Conservation (phyloP, 2,329 filamentous ascomycete genomes). For the Aspergillus sp. region DNA sequence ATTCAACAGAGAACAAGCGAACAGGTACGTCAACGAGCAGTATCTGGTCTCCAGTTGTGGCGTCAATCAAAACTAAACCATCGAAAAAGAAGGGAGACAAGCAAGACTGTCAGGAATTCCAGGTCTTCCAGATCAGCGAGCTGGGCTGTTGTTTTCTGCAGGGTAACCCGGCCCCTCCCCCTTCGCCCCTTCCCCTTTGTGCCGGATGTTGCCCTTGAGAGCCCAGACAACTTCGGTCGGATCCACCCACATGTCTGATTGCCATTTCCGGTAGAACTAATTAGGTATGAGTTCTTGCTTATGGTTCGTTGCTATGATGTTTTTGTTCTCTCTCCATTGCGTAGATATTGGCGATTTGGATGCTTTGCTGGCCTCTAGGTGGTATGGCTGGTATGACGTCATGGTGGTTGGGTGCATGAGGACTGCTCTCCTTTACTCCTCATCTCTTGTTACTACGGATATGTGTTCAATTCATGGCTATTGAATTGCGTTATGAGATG, state of each 20-base stretch:
- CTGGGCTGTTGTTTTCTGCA: no score
- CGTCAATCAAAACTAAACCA: background rate
- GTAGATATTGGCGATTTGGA: background rate
- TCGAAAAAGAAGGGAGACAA: background rate
- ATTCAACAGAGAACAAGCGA: background rate
- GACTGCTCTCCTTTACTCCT: background rate
- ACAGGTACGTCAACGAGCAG: constrained; percentile 16
- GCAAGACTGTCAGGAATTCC: background rate
- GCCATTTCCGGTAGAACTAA: background rate
- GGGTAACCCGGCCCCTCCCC: background rate
- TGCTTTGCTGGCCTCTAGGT: background rate
- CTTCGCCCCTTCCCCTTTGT: no score
- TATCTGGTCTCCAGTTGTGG: constrained; percentile 1
- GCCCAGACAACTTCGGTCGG: background rate
- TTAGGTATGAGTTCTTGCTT: background rate
- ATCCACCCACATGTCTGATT: constrained; percentile 1
- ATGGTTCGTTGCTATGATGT: background rate
- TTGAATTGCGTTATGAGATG: background rate
- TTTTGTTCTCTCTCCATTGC: background rate
- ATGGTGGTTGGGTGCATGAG: background rate
- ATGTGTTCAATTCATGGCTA: background rate
- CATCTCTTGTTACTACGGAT: background rate
- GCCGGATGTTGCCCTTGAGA: background rate
- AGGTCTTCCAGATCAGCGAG: background rate
- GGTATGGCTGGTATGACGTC: background rate